Evolutionary conservation across 139 green algal species (phyloP).

Genomic region (Mychonastes homosphaera): DNA sequence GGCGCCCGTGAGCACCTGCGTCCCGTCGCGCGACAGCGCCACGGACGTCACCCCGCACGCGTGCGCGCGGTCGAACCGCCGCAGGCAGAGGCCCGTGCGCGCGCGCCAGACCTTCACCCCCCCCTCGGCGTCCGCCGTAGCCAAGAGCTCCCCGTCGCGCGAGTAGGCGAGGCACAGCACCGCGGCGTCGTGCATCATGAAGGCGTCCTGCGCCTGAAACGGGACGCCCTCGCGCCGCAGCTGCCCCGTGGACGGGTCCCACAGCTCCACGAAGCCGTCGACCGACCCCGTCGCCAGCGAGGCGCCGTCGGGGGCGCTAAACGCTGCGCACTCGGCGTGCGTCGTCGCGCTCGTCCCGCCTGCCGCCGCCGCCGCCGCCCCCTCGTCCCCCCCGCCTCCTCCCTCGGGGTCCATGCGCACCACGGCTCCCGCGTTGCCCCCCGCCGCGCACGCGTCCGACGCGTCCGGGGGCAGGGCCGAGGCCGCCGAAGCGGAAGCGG

Average conservation of each 20-base stretch:
- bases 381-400: too few species aligned
- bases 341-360: conserved; percentile 40
- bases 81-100: conserved; percentile 80
- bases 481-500: too few species aligned
- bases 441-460: conserved; percentile 82
- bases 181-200: conserved; percentile 95
- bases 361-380: too few species aligned
- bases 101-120: conserved; percentile 90
- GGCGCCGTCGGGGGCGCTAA: conserved; percentile 82
- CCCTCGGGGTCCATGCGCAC: too few species aligned
- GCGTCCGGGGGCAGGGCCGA: too few species aligned
- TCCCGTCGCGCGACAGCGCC: conserved; percentile 72
- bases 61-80: conserved; percentile 82
- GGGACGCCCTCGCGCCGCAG: conserved; percentile 86
- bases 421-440: too few species aligned
- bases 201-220: conserved; percentile 90
- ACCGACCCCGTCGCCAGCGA: conserved; percentile 80
- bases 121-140: conserved; percentile 42
- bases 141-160: conserved; percentile 77
- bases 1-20: conserved; percentile 76
- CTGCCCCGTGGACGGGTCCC: conserved; percentile 82
- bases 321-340: conserved; percentile 68
- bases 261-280: conserved; percentile 97
- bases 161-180: conserved; percentile 79
- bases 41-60: conserved; percentile 78